Base-by-base conservation (phyloP, 306 rosid species). In the Vachellia pachyceras region DNA sequence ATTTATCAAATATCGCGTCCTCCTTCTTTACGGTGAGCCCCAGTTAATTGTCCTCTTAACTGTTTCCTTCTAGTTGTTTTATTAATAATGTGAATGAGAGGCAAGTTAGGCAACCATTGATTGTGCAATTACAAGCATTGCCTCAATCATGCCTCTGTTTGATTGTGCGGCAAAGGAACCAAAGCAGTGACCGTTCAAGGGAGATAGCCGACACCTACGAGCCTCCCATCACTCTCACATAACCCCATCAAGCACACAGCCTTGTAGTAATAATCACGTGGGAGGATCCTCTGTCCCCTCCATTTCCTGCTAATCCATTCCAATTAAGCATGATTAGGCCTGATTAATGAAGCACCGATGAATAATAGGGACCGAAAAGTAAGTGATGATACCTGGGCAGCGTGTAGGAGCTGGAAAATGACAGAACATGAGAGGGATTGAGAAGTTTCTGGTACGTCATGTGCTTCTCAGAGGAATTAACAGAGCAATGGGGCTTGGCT, bases 401-500 rank as follows among this genome's bases (percentile, higher is more conserved):
- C 33, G 33, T 29, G 33, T 29, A 29, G 33, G 33, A 29, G n/a
- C n/a, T n/a, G 33, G 33, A 29, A 29, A 29, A 29, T 29, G 33
- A 29, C 33, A 29, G 33, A 29, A 29, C 33, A 29, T 29, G 2
- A 29, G 33, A 29, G 3, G 18, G n/a, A 63, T n/a, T n/a, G n/a
- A 63, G 82, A 55, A 50, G 54, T 46, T 46, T 65, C 17, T 78
- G 72, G 72, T 67, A 69, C 57, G 42, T 78, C 83, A 77, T 80
- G 73, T 76, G 84, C 82, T 69, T 44, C 61, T 10, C 49, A 23
- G 44, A 61, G 29, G 86, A 75, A 82, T 86, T 12, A 76, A 80
- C 66, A 82, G 57, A 25, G 37, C 65, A 71, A 80, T 75, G 70
- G 80, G 22, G 60, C 45, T 45, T 79, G 55, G 74, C 66, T 73